A percentile compares a stretch with the other conserved stretches of the same genome.
Conservation (phyloP, 768 basidiomycete genomes). For the Serendipita sp. region DNA sequence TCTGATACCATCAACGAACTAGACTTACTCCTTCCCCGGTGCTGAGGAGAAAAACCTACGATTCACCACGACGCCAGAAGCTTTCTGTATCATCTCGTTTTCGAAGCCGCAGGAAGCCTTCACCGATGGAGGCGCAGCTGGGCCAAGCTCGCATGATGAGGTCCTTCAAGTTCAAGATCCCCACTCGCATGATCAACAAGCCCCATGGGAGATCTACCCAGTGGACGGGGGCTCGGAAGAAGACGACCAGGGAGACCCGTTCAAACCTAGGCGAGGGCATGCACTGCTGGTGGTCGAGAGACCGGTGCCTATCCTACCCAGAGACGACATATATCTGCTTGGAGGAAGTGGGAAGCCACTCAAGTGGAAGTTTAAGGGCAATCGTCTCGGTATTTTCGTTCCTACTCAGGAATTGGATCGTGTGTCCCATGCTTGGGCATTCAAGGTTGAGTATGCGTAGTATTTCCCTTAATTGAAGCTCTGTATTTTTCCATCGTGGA, state of each 20-base stretch:
- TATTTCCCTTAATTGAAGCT: too few species aligned
- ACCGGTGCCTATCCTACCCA: constrained; percentile 27
- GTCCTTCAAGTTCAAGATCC: not conserved
- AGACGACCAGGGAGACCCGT: not conserved
- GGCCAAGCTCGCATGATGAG: not conserved
- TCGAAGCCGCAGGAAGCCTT: constrained; percentile 6
- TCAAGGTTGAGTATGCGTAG: constrained; percentile 21
- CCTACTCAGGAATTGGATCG: constrained; percentile 15
- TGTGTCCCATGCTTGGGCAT: constrained; percentile 27
- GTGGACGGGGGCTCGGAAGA: not conserved
- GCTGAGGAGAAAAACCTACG: constrained; percentile 25
- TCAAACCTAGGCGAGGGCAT: constrained; percentile 19
- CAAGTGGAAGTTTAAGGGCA: constrained; percentile 19
- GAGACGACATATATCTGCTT: constrained; percentile 29
- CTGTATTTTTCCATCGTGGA: too few species aligned
- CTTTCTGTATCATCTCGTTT: constrained; percentile 36
- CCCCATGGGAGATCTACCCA: not conserved
- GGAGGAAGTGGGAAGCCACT: constrained; percentile 19
- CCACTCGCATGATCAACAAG: not conserved
- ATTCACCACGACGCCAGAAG: constrained; percentile 34
- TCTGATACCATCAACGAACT: not conserved
- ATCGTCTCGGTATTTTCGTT: constrained; percentile 14
- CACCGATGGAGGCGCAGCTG: not conserved
- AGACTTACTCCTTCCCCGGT: constrained; percentile 35
- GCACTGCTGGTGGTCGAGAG: constrained; percentile 21